phyloP scores from a whole-genome alignment of 73 alveolate species.

The Uronychia setigera region DNA sequence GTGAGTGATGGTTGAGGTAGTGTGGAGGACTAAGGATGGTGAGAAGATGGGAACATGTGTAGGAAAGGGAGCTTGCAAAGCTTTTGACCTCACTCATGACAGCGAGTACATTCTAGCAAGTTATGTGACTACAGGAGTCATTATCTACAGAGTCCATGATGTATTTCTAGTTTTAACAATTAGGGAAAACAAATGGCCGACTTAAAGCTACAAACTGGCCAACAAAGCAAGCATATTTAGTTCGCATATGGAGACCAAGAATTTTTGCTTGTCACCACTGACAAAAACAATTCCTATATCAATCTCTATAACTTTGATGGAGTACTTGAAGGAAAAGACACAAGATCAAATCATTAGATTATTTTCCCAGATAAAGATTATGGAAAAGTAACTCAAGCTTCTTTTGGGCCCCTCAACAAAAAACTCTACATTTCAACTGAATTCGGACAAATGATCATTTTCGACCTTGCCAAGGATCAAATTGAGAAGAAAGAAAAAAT shows the following conservation, averaged over 20 bases:
- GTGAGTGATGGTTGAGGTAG: too few relatives aligned
- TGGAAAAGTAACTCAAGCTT: slow-evolving; percentile 57
- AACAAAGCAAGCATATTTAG: slow-evolving; percentile 29
- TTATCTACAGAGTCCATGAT: slow-evolving; percentile 60
- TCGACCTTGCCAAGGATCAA: slow-evolving; percentile 37
- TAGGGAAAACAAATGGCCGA: slow-evolving; percentile 17
- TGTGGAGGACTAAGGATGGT: slow-evolving; percentile 83
- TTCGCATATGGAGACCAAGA: slow-evolving; percentile 62
- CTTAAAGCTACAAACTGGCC: not conserved
- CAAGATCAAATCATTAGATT: not conserved
- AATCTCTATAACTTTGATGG: slow-evolving; percentile 34
- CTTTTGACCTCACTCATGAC: slow-evolving; percentile 85
- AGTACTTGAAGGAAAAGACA: slow-evolving; percentile 21
- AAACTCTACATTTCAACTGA: slow-evolving; percentile 67
- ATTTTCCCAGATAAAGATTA: slow-evolving; percentile 28
- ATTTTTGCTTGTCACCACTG: slow-evolving; percentile 34
- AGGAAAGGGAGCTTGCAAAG: slow-evolving; percentile 87
- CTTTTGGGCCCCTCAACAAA: slow-evolving; percentile 75
- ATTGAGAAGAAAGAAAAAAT: slow-evolving; percentile 31
- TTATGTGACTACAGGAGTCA: slow-evolving; percentile 70
- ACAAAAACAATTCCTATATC: slow-evolving; percentile 20
- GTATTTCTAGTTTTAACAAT: slow-evolving; percentile 43
- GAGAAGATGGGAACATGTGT: slow-evolving; percentile 85
- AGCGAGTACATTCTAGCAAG: slow-evolving; percentile 82
- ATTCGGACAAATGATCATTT: slow-evolving; percentile 61